Conservation (phyloP, 768 basidiomycete genomes). For the Panus rudis region DNA sequence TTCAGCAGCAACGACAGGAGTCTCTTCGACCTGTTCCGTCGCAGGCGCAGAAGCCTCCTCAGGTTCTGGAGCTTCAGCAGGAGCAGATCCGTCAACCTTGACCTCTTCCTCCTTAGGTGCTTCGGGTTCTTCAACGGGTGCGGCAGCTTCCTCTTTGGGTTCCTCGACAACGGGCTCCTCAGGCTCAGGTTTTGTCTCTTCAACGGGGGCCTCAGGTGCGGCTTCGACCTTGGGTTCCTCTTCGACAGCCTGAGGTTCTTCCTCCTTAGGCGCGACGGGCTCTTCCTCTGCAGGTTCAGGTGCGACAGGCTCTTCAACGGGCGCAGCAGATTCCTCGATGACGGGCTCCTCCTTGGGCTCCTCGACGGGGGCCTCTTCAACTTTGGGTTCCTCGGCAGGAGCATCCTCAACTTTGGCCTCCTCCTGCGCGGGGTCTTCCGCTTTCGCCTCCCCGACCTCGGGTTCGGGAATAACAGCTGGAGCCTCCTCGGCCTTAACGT, state of each 20-base stretch:
- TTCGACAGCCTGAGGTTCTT: background rate
- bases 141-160: conserved; percentile 1
- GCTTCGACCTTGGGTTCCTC: background rate
- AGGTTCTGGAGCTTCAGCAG: background rate
- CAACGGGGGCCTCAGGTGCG: background rate
- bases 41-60: background rate
- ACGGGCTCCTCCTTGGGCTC: background rate
- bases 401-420: background rate
- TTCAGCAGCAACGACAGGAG: conserved; percentile 1
- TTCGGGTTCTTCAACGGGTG: conserved; percentile 2
- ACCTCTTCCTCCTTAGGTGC: conserved; percentile 1
- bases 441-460: background rate
- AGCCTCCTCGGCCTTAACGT: background rate
- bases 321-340: background rate
- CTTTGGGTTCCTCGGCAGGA: background rate
- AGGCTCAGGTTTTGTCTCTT: conserved; percentile 2
- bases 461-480: background rate
- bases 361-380: background rate
- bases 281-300: background rate
- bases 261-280: background rate
- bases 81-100: background rate
- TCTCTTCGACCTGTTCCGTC: background rate
- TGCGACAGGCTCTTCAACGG: background rate
- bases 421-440: background rate
- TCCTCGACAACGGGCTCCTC: conserved; percentile 1